Evolutionary conservation across 2,329 filamentous ascomycete species (phyloP), one percentile per base, ranked within the genome.

Genomic region (Fusarium burgessii): DNA sequence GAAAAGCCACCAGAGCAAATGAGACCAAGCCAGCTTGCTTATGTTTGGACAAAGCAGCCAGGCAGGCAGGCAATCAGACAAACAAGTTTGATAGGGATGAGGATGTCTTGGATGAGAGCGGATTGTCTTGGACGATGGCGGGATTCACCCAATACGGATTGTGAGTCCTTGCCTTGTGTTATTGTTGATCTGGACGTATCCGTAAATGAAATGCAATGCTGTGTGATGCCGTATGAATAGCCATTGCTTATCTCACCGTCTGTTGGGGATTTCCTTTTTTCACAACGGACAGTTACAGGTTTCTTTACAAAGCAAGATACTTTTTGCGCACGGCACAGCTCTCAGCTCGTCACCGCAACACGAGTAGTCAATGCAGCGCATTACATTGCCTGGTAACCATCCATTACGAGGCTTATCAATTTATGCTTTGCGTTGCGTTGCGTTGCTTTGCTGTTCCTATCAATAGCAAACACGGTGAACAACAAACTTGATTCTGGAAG

Each of bases 31-130:
- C 45, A 23, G 27, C 45, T 47, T 47, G 23, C 25, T 32, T 20
- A 14, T 27, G 23, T 23, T 23, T 23, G 46, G 20, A 18, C 11
- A 43, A 43, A 45, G 46, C 18, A 45, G 23, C 23, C 23, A 23
- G 23, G 5, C 23, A 23, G 23, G 4, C 23, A 23, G 23, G 29
- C 29, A 54, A 50, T 29, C 54, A 49, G 41, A 33, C 29, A 64
- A 57, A 43, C 70, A 72, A 56, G 56, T 58, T 69, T 70, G 42
- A 50, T 32, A 29, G 29, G 29, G 29, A 29, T 29, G 29, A n/a
- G n/a, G 4, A 50, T 70, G 66, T 70, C 67, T 67, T 70, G 62
- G 62, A 70, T 42, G 67, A 25, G 56, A 67, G 61, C 67, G 49
- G 67, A 56, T 62, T 70, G 66, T 70, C 67, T 68, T 58, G 57